phyloP scores from a whole-genome alignment of 2,329 filamentous ascomycete species.

The Diaporthe sp. region DNA sequence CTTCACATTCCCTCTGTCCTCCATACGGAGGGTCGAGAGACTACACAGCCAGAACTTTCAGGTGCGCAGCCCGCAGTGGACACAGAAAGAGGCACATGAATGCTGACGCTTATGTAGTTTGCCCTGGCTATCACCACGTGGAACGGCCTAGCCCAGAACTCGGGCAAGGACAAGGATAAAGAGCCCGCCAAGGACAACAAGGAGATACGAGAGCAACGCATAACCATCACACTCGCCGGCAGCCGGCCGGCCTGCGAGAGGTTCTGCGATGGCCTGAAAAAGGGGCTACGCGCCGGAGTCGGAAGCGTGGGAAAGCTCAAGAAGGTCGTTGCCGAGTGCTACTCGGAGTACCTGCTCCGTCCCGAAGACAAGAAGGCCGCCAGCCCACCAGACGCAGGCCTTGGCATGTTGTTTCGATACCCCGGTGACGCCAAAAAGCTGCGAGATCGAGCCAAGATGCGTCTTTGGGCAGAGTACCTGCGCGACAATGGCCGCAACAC shows the following conservation, averaged over 20 bases:
- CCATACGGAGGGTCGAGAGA: conserved; percentile 91
- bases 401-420: conserved; percentile 94
- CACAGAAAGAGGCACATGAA: conserved; percentile 10
- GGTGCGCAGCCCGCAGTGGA: conserved; percentile 53
- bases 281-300: conserved; percentile 86
- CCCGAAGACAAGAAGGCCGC: conserved; percentile 73
- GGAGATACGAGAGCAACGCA: conserved; percentile 77
- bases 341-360: conserved; percentile 86
- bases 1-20: conserved; percentile 93
- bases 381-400: conserved; percentile 87
- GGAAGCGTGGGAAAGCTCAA: conserved; percentile 90
- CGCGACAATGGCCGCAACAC: conserved; percentile 94
- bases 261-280: conserved; percentile 96
- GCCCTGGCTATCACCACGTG: conserved; percentile 95
- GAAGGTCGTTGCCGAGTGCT: conserved; percentile 84
- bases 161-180: conserved; percentile 66
- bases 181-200: conserved; percentile 56
- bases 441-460: conserved; percentile 95
- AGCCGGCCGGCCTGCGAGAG: conserved; percentile 91
- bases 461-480: conserved; percentile 96
- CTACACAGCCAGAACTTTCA: conserved; percentile 92
- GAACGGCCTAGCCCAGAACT: conserved; percentile 78
- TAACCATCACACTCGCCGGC: conserved; percentile 92
- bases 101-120: conserved; percentile 67
- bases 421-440: conserved; percentile 95